Evolutionary conservation across 1,284 basidiomycete genomes (phyloP), one percentile per base, ranked within the genome.

Genomic region (Microbotryum scabiosae): DNA sequence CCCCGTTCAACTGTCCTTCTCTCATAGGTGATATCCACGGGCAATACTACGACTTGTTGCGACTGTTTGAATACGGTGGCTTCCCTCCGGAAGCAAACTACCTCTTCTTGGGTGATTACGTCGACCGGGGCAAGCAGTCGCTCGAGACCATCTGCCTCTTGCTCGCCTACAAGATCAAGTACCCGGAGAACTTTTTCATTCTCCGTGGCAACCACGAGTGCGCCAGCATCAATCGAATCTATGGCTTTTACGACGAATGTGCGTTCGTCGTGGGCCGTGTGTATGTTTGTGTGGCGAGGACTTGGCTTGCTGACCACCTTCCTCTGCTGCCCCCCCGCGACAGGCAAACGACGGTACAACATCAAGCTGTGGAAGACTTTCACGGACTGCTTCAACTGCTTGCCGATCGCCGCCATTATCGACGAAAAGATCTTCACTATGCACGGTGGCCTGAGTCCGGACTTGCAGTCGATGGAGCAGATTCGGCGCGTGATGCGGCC

Each of bases 381-480:
- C 76, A 94, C 90, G 57, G 90, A 94, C 77, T 93, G 90, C 79
- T 93, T 94, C 82, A 93, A 93, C 79, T 93, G 90, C 75, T 80
- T 94, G 66, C 90, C 90, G 49, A 93, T 94, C 75, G 91, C 91
- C 53, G 90, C 90, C 68, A 93, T 94, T 78, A 94, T 94, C 74
- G 91, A 94, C 78, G 90, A 94, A 77, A 93, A 94, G 80, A 94
- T 94, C 75, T 93, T 94, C 76, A 93, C 90, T 23, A 77, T 78
- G 75, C 90, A 94, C 72, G 88, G 88, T 54, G 87, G 87, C 52
- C 81, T 97, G 71, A 93, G 89, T 77, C 94, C 96, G 55, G 93
- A 97, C 78, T 80, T 98, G 67, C 93, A 97, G 81, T 91, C 88
- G 73, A 98, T 98, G 94, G 94, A 98, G 78, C 93, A 98, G 81